phyloP scores from a whole-genome alignment of 345 rosid species.

The Ricinus communis region DNA sequence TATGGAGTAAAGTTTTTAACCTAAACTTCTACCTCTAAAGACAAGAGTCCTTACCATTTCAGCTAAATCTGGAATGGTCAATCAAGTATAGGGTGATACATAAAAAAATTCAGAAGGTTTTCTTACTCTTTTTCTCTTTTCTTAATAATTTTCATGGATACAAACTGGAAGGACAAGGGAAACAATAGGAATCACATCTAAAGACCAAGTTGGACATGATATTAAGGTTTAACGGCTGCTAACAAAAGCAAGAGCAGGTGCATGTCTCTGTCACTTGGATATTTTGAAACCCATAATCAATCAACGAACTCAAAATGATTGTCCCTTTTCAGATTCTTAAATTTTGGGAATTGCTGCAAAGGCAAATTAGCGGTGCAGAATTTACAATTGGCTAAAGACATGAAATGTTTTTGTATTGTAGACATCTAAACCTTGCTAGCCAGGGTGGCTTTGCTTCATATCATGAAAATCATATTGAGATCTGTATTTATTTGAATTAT shows the following conservation, averaged over 20 bases:
- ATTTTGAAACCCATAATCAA: slow-evolving; percentile 3
- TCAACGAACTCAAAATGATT: not conserved
- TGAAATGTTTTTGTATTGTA: too few species aligned
- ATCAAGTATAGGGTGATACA: too few species aligned
- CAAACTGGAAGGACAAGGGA: not conserved
- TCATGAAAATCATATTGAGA: not conserved
- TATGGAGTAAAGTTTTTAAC: too few species aligned
- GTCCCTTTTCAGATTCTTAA: slow-evolving; percentile 11
- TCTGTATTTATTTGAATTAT: slow-evolving; percentile 7
- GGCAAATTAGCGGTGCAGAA: slow-evolving; percentile 28
- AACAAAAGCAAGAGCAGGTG: not conserved
- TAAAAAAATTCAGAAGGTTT: too few species aligned
- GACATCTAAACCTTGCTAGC: not conserved
- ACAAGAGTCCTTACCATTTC: too few species aligned
- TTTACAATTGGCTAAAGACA: not conserved
- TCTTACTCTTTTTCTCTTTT: not conserved
- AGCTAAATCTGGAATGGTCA: too few species aligned
- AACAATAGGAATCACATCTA: slow-evolving; percentile 12
- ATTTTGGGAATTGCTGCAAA: not conserved
- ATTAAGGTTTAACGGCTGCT: not conserved
- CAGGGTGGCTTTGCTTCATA: slow-evolving; percentile 5
- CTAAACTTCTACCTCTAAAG: too few species aligned
- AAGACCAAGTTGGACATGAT: slow-evolving; percentile 12
- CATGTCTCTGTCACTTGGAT: slow-evolving; percentile 15
- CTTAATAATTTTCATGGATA: slow-evolving; percentile 21